Conservation (phyloP, 2,329 filamentous ascomycete genomes). For the Cercospora sp. region DNA sequence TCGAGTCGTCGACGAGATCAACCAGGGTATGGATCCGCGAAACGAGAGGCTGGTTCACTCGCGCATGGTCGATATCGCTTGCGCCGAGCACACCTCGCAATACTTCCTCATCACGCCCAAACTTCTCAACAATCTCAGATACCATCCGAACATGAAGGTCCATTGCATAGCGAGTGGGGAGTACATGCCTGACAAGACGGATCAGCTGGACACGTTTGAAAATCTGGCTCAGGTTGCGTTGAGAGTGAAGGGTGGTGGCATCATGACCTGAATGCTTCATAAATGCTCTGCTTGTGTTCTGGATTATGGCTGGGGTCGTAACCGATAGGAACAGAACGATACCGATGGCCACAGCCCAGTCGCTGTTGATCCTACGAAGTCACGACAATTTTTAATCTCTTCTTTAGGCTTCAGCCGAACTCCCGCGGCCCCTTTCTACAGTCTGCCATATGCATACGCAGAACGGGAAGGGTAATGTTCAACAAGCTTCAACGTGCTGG, state of each 20-base stretch:
- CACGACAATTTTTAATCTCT: background rate
- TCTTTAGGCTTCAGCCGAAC: background rate
- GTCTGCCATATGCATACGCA: background rate
- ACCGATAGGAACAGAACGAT: background rate
- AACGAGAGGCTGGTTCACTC: conserved; percentile 98
- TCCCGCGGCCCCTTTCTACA: background rate
- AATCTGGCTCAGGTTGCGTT: conserved; percentile 41
- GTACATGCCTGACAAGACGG: conserved; percentile 49
- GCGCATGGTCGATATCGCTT: conserved; percentile 97
- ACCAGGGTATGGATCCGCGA: conserved; percentile 98
- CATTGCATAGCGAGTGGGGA: conserved; percentile 93
- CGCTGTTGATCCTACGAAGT: background rate
- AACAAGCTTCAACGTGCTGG: background rate
- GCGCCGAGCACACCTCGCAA: conserved; percentile 58
- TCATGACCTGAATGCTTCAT: conserved; percentile 2
- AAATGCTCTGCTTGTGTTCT: background rate
- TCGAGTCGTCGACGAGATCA: conserved; percentile 98
- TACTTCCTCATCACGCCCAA: conserved; percentile 99
- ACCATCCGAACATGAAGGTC: conserved; percentile 88
- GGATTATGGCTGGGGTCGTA: background rate
- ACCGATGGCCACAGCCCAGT: background rate
- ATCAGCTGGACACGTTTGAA: conserved; percentile 46
- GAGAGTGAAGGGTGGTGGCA: conserved; percentile 6
- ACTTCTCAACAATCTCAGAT: conserved; percentile 79
- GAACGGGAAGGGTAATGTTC: background rate